Evolutionary conservation across 129 eudicot species (phyloP).

Genomic region (Ambrosia artemisiifolia): DNA sequence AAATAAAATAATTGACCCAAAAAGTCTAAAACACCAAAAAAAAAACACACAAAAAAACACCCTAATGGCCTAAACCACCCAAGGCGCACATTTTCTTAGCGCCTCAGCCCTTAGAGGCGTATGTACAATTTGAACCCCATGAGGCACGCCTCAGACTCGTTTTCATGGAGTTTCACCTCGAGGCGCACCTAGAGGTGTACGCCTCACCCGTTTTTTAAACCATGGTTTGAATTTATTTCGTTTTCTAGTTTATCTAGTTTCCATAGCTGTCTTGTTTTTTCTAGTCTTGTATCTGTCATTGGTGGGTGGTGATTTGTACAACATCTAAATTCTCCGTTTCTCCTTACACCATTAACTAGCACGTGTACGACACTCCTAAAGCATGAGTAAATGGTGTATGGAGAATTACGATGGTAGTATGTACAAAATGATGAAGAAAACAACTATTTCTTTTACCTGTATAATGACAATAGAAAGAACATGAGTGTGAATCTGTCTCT

Average conservation of each 20-base stretch:
- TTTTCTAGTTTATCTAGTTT: too few species aligned
- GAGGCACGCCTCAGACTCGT: too few species aligned
- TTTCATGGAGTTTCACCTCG: too few species aligned
- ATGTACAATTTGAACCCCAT: too few species aligned
- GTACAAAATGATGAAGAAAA: not conserved
- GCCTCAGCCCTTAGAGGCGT: too few species aligned
- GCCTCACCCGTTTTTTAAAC: too few species aligned
- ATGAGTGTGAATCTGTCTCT: not conserved
- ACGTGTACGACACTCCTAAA: not conserved
- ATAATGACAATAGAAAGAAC: not conserved
- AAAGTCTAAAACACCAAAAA: too few species aligned
- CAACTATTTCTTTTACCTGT: not conserved
- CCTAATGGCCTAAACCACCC: too few species aligned
- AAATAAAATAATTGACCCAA: too few species aligned
- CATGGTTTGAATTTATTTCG: not conserved
- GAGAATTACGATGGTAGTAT: not conserved
- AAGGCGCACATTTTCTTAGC: too few species aligned
- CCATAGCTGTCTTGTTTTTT: not conserved
- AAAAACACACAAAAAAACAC: too few species aligned
- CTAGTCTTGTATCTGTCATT: not conserved
- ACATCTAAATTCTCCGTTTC: not conserved
- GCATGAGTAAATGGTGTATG: not conserved
- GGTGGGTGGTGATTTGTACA: not conserved
- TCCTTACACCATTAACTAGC: not conserved
- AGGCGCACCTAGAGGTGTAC: too few species aligned